Evolutionary conservation across 2,329 filamentous ascomycete genomes (phyloP).

Genomic region (Venturiaceae sp.): DNA sequence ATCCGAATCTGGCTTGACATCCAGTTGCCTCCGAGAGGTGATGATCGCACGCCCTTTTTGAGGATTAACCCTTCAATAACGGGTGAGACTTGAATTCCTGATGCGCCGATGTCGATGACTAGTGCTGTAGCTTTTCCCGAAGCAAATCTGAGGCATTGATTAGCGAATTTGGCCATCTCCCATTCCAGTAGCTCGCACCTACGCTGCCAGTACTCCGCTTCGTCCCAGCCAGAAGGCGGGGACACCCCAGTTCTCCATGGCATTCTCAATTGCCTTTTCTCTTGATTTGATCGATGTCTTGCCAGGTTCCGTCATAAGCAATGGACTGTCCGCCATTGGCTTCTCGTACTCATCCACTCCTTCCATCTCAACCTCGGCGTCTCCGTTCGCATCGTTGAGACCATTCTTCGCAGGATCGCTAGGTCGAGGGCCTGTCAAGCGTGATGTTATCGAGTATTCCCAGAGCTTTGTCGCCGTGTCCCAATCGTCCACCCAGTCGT

Average conservation of each 20-base stretch:
- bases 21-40: slow-evolving; percentile 79
- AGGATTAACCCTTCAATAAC: slow-evolving; percentile 92
- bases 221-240: slow-evolving; percentile 91
- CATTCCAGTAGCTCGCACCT: slow-evolving; percentile 18
- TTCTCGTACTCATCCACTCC: slow-evolving; percentile 55
- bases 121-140: slow-evolving; percentile 88
- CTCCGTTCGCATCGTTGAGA: slow-evolving; percentile 54
- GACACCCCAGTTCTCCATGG: slow-evolving; percentile 93
- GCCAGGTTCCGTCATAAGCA: slow-evolving; percentile 87
- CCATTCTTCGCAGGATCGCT: slow-evolving; percentile 66
- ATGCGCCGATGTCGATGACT: slow-evolving; percentile 84
- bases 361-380: slow-evolving; percentile 52
- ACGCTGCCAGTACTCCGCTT: slow-evolving; percentile 78
- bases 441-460: slow-evolving; percentile 85
- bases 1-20: slow-evolving; percentile 79
- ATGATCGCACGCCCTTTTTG: slow-evolving; percentile 76
- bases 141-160: slow-evolving; percentile 51
- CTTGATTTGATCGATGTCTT: slow-evolving; percentile 85
- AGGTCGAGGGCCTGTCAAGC: slow-evolving; percentile 68
- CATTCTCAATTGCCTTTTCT: slow-evolving; percentile 91
- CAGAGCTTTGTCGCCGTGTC: slow-evolving; percentile 81
- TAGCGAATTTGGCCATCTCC: not conserved
- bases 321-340: slow-evolving; percentile 75
- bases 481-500: slow-evolving; percentile 77
- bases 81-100: slow-evolving; percentile 79